Evolutionary conservation across 2,329 filamentous ascomycete genomes (phyloP).

Genomic region (Elsinoe fawcettii): DNA sequence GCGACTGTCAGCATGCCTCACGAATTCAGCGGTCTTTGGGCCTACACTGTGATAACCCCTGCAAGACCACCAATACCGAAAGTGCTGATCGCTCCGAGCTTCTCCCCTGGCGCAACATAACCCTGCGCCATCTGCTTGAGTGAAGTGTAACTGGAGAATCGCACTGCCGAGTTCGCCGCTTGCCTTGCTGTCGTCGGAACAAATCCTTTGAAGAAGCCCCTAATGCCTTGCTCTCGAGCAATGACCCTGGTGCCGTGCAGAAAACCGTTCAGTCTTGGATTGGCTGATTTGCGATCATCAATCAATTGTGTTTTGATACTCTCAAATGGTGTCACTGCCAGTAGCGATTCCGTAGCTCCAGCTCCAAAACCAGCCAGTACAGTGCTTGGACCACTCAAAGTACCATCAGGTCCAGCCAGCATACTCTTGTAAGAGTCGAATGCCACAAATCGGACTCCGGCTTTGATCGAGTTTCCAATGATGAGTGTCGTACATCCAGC

Average conservation of each 20-base stretch:
- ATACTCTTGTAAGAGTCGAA: slow-evolving; percentile 90
- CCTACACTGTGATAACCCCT: slow-evolving; percentile 82
- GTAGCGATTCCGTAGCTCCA: slow-evolving; percentile 82
- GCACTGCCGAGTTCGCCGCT: slow-evolving; percentile 84
- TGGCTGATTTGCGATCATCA: slow-evolving; percentile 81
- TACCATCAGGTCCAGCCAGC: slow-evolving; percentile 74
- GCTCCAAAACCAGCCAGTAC: slow-evolving; percentile 92
- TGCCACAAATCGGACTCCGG: slow-evolving; percentile 89
- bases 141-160: slow-evolving; percentile 84
- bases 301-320: slow-evolving; percentile 98
- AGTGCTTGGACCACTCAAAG: slow-evolving; percentile 81
- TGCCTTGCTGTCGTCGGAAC: slow-evolving; percentile 90
- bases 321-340: slow-evolving; percentile 94
- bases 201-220: slow-evolving; percentile 95
- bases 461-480: slow-evolving; percentile 93
- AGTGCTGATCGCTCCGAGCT: slow-evolving; percentile 77
- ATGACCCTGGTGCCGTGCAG: slow-evolving; percentile 84
- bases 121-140: slow-evolving; percentile 85
- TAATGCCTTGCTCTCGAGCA: slow-evolving; percentile 73
- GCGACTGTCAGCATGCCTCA: neutral
- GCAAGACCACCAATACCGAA: slow-evolving; percentile 87
- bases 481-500: slow-evolving; percentile 95
- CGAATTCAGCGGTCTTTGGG: slow-evolving; percentile 23
- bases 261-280: slow-evolving; percentile 85
- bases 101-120: slow-evolving; percentile 90